Evolutionary conservation across 371 early-diverging fungal genomes (phyloP), one percentile per base, ranked within the genome.

Genomic region (Actinomucor elegans): DNA sequence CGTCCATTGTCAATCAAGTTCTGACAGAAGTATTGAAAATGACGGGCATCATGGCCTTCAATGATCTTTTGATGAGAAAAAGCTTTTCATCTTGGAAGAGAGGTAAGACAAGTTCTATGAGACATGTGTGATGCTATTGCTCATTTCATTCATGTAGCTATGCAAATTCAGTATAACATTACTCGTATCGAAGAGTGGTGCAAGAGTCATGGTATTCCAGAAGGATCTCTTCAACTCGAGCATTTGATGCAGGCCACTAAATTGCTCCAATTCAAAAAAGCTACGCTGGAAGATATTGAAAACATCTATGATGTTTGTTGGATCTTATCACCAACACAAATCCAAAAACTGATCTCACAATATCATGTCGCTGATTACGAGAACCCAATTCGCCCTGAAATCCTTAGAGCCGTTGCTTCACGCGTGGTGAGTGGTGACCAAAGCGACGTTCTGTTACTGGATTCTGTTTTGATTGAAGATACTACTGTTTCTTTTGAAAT

Each of bases 131-230:
- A 78, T 48, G 78, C 9, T 12, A 48, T 48, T 81, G 40, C 74
- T 15, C 2, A 5, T 6, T 46, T 14, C 10, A 12, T 18, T 17
- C 15, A 43, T 42, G 2, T 40, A 75, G 77, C 72, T 11, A 96
- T 97, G 89, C 97, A 98, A 83, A 95, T 98, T 61, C 97, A 97
- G 71, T 96, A 95, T 78, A 98, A 98, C 62, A 86, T 96, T 28
- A 90, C 93, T 5, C 85, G 96, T 17, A 78, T 98, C 49, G 94
- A 95, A 64, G 98, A 97, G 65, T 98, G 98, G 98, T 96, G 95
- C 83, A 91, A 91, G 83, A 73, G 88, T 32, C 93, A 95, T 66
- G 87, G 82, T 37, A 86, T 96, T 27, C 75, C 88, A 9, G 96
- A 98, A 67, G 90, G 91, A 41, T 86, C 95, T 0, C 76, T 91